phyloP scores from a whole-genome alignment of 768 basidiomycete species.

The Zangia roseola region DNA sequence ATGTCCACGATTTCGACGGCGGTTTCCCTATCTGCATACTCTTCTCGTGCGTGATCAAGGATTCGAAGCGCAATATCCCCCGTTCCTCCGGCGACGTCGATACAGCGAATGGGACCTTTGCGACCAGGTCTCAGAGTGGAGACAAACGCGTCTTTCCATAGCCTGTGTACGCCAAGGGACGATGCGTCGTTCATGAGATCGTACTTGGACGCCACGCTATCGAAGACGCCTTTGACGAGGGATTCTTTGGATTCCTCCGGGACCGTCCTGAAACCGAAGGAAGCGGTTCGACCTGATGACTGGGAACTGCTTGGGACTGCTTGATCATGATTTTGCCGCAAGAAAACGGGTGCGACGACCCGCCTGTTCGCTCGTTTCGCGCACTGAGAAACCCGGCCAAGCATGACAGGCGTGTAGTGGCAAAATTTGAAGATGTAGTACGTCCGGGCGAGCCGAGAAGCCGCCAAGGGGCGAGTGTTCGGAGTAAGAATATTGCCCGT shows the following conservation, averaged over 20 bases:
- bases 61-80: slow-evolving; percentile 96
- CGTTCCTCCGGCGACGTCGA: slow-evolving; percentile 97
- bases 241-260: slow-evolving; percentile 85
- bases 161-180: slow-evolving; percentile 90
- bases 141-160: slow-evolving; percentile 96
- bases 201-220: slow-evolving; percentile 92
- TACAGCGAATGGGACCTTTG: slow-evolving; percentile 71
- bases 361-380: slow-evolving; percentile 12
- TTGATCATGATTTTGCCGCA: slow-evolving; percentile 25
- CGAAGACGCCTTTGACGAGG: slow-evolving; percentile 90
- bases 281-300: slow-evolving; percentile 52
- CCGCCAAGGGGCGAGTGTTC: no score
- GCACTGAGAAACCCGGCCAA: slow-evolving; percentile 14
- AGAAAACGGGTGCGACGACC: slow-evolving; percentile 7
- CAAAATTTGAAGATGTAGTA: no score
- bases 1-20: slow-evolving; percentile 91
- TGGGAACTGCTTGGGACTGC: slow-evolving; percentile 7
- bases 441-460: no score
- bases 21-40: slow-evolving; percentile 87
- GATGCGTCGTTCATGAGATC: slow-evolving; percentile 99
- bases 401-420: slow-evolving; percentile 8
- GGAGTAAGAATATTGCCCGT: no score
- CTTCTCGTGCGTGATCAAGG: slow-evolving; percentile 85
- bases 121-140: slow-evolving; percentile 72
- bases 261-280: slow-evolving; percentile 92